Base-by-base conservation (phyloP, 2,329 filamentous ascomycete genomes). In the Cladobotryum protrusum region DNA sequence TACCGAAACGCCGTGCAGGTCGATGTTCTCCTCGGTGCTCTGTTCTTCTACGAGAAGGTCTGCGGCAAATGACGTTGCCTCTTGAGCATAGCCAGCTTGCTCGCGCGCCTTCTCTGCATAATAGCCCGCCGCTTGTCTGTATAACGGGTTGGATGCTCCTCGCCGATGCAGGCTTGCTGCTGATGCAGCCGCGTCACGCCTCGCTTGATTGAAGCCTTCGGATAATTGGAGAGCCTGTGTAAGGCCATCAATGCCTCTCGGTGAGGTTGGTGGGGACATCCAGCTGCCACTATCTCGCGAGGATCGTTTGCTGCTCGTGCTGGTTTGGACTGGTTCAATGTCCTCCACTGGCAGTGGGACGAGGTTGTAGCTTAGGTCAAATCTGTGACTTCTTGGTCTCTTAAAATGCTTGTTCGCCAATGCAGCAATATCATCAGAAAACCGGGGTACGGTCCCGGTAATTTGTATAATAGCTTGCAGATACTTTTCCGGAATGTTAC, bases 1-100 rank as follows among this genome's bases (percentile, higher is more conserved):
- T 1, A 96, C 90, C 41, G 77, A 83, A 5, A 96, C 82, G 5
- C 89, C 89, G 64, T 97, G 92, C 20, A 97, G 72, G 65, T 97
- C 92, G 7, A 95, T 73, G 17, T 76, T 71, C 1, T 68, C 73
- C 1, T 64, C 52, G 0, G 75, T 76, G 45, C 87, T 91, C 61
- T 90, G 85, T 9, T 70, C 63, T 11, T 83, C 75, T 1, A 92
- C 91, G 3, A 85, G 74, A 0, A 78, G 68, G 59, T 93, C 86
- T 1, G 89, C 88, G 1, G 83, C 83, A 0, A 74, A 73, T n/a
- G 82, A 82, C 15, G 74, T 73, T n/a, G 82, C 77, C 15, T 72
- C 71, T 54, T 79, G 77, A 2, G 83, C 78, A 40, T 73, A 72
- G 12, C 73, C 76, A 4, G 79, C 72, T 51, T 83, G 77, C 43